Evolutionary conservation across 116 monocot genomes (phyloP), one percentile per base, ranked within the genome.

Genomic region (Trichopus zeylanicus): DNA sequence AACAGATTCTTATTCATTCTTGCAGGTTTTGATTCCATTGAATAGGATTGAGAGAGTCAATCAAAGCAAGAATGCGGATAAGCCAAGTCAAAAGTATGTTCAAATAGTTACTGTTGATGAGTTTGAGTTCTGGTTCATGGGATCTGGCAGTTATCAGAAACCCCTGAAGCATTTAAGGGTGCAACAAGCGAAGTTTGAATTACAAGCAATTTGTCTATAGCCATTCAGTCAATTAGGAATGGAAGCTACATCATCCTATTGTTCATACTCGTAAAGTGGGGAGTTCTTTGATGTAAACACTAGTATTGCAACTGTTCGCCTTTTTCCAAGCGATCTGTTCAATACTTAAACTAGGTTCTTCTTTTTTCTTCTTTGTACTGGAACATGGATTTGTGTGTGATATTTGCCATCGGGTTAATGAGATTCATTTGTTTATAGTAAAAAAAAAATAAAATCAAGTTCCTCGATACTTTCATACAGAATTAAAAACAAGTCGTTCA

Each of bases 41-140:
- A 69, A 33, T 35, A 85, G 74, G 61, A 73, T 81, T 24, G 70
- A 77, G 64, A 63, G 33, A 32, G 67, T 56, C 20, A 77, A 35
- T 56, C 71, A 59, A 20, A 68, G 64, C 23, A 67, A 81, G 77
- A 71, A 77, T 58, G 28, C 64, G 7, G 62, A 58, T 35, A 71
- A 77, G 21, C 77, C 73, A 7, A 65, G 63, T 16, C 70, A 81
- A 35, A 85, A 81, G 42, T 81, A 85, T 42, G 60, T 77, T 29
- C 81, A 74, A 57, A 71, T 77, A 48, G 71, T 73, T 3, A 85
- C 85, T 5, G 69, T 57, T 26, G 81, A 85, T 64, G 74, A 64
- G 7, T 85, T 81, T 54, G 85, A 81, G 46, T 85, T 85, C 59
- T 85, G 77, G 77, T 85, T 85, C 33, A 81, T 74, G 73, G 85